A percentile compares a stretch with the other conserved stretches of the same genome.
These are phyloP conservation scores for Nemophila menziesii DNA, from an alignment of 257 asterid genomes.

Conservation along the genomic window DNA sequence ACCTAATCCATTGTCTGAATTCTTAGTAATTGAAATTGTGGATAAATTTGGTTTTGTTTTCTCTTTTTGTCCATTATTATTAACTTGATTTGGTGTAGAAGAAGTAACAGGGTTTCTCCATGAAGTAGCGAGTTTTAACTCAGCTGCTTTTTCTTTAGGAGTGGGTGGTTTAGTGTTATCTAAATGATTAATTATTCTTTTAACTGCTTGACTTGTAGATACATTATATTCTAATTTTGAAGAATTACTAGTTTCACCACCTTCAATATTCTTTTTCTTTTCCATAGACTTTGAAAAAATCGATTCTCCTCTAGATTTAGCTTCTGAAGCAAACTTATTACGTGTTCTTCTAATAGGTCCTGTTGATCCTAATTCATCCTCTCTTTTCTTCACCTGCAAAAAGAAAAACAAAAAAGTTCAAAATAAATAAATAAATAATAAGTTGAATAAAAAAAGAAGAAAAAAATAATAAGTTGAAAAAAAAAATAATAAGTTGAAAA, in stretches of 20 bases:
- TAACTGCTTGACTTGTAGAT: conserved; percentile 30
- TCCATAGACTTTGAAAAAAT: conserved; percentile 28
- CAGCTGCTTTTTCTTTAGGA: conserved; percentile 65
- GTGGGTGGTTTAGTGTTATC: conserved; percentile 66
- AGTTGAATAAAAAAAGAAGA: too few relatives aligned
- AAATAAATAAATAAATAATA: conserved; percentile 11
- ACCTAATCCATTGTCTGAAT: conserved; percentile 42
- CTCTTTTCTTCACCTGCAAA: conserved; percentile 49
- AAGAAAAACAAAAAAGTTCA: too few relatives aligned
- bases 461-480: too few relatives aligned
- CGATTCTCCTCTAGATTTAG: conserved; percentile 61
- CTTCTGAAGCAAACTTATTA: conserved; percentile 57
- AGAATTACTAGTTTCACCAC: conserved; percentile 39
- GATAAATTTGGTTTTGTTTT: conserved; percentile 38
- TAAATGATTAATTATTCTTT: conserved; percentile 57
- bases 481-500: too few relatives aligned
- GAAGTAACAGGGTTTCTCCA: conserved; percentile 41
- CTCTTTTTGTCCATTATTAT: conserved; percentile 18
- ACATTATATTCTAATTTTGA: conserved; percentile 26
- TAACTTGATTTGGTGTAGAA: too few relatives aligned
- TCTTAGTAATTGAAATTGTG: conserved; percentile 38
- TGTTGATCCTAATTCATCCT: conserved; percentile 44
- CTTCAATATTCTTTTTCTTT: conserved; percentile 27
- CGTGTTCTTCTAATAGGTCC: conserved; percentile 72
- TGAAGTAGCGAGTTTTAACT: conserved; percentile 42